Base-by-base conservation (phyloP, 305 asterid species). In the Fraxinus latifolia region DNA sequence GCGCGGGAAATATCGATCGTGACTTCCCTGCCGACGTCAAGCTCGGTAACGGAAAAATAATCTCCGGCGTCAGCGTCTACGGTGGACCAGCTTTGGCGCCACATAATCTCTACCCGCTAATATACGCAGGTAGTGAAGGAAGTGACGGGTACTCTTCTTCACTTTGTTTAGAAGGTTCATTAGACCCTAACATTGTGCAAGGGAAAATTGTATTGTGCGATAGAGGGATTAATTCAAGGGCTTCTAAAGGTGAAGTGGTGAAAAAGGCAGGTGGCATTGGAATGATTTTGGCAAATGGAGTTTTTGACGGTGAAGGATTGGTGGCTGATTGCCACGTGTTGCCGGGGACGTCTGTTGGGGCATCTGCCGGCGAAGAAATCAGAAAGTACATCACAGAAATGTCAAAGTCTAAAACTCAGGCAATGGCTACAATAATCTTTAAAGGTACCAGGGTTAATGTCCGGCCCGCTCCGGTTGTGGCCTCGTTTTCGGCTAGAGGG, bases 321-420 rank as follows among this genome's bases (percentile, higher is more conserved):
- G 97, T 95, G 21, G 98, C 97, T 0, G 98, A 95, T 72, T 87
- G 96, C 91, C 98, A 95, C 87, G 87, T 95, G 76, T 50, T 95
- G 39, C 97, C 98, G 3, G 98, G 97, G 0, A 91, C 97, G 2
- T 87, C 98, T 0, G 95, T 95, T 0, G 98, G 98, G 0, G 95
- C 96, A 0, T 19, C 76, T 6, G 84, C 86, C 21, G 97, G 98
- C 0, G 94, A 92, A 7, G 92, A 90, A 71, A 93, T 95, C 53
- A 82, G 97, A 60, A 90, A 84, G 53, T 95, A 92, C 89, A 89
- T 95, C 29, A 83, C 85, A 1, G 87, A 86, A 1, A 74, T 85
- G 0, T 53, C 76, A 4, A 90, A 87, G 60, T 84, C 91, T 0
- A 85, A 80, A 32, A 80, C 90, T 3, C 72, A 74, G 0, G 83